Conservation (phyloP, 768 basidiomycete species). For the Psilocybe cubensis region DNA sequence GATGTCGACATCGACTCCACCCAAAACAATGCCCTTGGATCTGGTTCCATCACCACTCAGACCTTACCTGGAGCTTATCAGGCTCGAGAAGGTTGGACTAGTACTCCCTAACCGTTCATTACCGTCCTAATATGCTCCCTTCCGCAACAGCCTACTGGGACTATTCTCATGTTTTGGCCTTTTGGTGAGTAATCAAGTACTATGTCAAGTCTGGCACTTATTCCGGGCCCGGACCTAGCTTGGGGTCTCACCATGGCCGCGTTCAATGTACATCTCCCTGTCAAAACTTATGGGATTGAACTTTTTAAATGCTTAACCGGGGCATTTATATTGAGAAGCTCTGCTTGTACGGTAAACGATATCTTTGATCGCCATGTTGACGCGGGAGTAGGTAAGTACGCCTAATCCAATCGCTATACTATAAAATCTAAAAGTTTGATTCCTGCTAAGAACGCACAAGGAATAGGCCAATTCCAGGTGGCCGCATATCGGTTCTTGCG, state of each 20-base stretch:
- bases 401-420: conserved; percentile 37
- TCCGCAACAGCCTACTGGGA: conserved; percentile 47
- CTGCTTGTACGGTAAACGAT: conserved; percentile 60
- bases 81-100: conserved; percentile 47
- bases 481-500: conserved; percentile 45
- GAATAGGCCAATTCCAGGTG: conserved; percentile 51
- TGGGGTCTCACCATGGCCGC: conserved; percentile 59
- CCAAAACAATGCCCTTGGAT: conserved; percentile 35
- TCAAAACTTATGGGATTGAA: conserved; percentile 30
- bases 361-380: conserved; percentile 58
- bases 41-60: conserved; percentile 30
- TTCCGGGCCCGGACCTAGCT: conserved; percentile 24
- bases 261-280: conserved; percentile 34
- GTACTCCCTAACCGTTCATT: neutral
- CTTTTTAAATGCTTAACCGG: conserved; percentile 39
- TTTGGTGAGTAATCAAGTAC: conserved; percentile 42
- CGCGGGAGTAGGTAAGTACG: conserved; percentile 50
- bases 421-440: conserved; percentile 33
- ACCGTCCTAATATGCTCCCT: neutral
- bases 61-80: conserved; percentile 53
- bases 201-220: neutral
- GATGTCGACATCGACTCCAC: neutral
- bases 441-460: conserved; percentile 53
- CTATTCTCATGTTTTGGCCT: conserved; percentile 57
- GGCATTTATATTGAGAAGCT: conserved; percentile 46